A percentile compares a stretch with the other conserved stretches of the same genome.
These are phyloP conservation scores for Ophiognomonia clavigignenti-juglandacearum DNA, from an alignment of 2,329 filamentous ascomycete species.

Conservation along the genomic window DNA sequence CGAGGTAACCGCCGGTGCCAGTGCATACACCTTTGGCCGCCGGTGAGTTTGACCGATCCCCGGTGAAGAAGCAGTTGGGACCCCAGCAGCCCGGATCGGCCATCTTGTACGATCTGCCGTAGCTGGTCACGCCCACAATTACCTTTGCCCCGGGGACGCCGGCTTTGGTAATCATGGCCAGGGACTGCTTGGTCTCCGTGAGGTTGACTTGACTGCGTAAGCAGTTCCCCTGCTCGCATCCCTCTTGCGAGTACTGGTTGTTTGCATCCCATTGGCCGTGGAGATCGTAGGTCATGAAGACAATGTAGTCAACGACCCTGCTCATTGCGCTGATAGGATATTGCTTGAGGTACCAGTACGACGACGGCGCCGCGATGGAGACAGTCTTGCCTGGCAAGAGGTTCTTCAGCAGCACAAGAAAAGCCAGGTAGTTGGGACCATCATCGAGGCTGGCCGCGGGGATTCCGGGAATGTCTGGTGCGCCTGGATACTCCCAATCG, in stretches of 20 bases:
- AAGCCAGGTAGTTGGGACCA: constrained; percentile 29
- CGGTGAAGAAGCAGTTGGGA: not conserved
- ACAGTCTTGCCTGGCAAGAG: constrained; percentile 20
- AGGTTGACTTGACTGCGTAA: constrained; percentile 19
- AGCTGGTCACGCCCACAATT: not conserved
- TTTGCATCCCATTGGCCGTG: constrained; percentile 15
- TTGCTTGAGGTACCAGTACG: constrained; percentile 25
- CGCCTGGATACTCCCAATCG: constrained; percentile 20
- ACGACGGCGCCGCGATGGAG: constrained; percentile 22
- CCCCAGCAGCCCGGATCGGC: not conserved
- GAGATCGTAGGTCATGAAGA: constrained; percentile 18
- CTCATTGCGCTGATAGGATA: constrained; percentile 17
- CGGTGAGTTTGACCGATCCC: constrained; percentile 18
- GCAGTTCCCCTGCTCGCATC: constrained; percentile 14
- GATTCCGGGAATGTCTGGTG: constrained; percentile 31
- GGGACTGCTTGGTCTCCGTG: constrained; percentile 22
- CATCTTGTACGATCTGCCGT: not conserved
- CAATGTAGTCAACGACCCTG: constrained; percentile 18
- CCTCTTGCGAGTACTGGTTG: constrained; percentile 18
- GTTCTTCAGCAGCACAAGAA: constrained; percentile 24
- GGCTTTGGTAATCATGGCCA: not conserved
- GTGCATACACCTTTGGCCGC: constrained; percentile 29
- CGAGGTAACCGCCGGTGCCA: constrained; percentile 30
- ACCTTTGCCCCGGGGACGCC: not conserved
- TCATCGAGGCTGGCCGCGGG: constrained; percentile 24